A percentile compares a stretch with the other conserved stretches of the same genome.
phyloP scores from a whole-genome alignment of 106 monocot genomes.

The Iris macrosiphon region DNA sequence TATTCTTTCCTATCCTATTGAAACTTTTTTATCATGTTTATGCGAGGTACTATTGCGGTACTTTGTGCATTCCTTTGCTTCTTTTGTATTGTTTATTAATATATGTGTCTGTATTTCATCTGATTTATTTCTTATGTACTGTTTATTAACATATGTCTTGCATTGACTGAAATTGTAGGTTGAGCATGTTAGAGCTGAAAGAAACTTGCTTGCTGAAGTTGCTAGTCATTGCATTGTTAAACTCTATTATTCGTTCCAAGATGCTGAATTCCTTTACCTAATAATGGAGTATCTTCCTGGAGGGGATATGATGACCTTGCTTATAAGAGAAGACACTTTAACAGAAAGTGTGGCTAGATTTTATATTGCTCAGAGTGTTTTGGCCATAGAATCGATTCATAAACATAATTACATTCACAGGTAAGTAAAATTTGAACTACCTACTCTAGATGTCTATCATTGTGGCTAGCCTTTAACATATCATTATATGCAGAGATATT shows the following conservation, averaged over 20 bases:
- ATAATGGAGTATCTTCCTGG: conserved; percentile 98
- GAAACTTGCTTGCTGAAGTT: conserved; percentile 98
- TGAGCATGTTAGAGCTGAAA: conserved; percentile 78
- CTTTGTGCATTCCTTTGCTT: too few species aligned
- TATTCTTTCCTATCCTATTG: too few species aligned
- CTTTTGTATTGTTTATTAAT: too few species aligned
- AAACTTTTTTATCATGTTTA: too few species aligned
- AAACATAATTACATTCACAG: conserved; percentile 98
- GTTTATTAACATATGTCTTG: too few species aligned
- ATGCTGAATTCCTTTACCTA: conserved; percentile 83
- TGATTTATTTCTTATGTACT: too few species aligned
- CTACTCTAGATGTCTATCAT: too few species aligned
- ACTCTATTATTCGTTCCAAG: conserved; percentile 99
- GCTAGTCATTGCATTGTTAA: conserved; percentile 99
- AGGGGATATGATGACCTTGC: conserved; percentile 98
- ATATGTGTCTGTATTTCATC: too few species aligned
- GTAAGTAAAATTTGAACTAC: too few species aligned
- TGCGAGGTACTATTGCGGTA: too few species aligned
- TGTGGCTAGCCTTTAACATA: background rate
- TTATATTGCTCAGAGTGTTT: conserved; percentile 90
- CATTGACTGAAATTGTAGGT: too few species aligned
- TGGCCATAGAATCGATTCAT: conserved; percentile 98
- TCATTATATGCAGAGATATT: conserved; percentile 70
- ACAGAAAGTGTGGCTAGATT: conserved; percentile 94
- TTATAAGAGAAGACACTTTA: conserved; percentile 94